These are phyloP conservation scores for Triangularia setosa DNA, from an alignment of 2,329 filamentous ascomycete species.

Conservation along the genomic window DNA sequence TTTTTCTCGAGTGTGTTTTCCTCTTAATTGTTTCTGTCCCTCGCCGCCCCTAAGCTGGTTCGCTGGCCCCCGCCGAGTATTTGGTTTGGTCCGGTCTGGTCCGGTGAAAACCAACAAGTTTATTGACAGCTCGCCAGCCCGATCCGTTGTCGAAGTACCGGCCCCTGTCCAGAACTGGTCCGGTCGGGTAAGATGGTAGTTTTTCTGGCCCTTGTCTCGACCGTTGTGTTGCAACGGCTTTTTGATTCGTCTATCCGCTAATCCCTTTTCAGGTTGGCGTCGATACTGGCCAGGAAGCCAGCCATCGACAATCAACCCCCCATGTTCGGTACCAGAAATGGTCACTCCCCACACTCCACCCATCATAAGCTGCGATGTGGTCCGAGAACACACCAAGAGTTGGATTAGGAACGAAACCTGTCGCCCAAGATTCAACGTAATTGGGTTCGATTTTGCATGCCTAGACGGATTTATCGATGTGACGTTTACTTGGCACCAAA, in stretches of 20 bases:
- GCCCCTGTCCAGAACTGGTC: background rate
- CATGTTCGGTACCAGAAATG: conserved; percentile 8
- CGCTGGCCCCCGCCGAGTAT: background rate
- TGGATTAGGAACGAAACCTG: background rate
- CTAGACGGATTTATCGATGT: background rate
- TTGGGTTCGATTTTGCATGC: background rate
- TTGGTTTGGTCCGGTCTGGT: background rate
- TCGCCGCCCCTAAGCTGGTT: background rate
- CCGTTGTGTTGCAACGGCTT: conserved; percentile 8
- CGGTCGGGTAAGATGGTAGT: background rate
- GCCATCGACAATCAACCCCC: background rate
- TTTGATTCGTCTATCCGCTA: background rate
- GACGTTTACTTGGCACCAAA: background rate
- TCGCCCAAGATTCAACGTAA: background rate
- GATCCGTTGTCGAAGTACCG: background rate
- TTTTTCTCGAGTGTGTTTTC: background rate
- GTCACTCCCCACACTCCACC: background rate
- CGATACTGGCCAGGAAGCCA: background rate
- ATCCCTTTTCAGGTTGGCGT: background rate
- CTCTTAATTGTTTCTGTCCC: background rate
- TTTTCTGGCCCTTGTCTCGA: background rate
- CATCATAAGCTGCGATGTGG: background rate
- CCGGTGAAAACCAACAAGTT: background rate
- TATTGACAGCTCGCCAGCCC: background rate
- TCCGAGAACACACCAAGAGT: background rate